Conservation (phyloP, 768 basidiomycete species). For the Boletus rubroflammeus region DNA sequence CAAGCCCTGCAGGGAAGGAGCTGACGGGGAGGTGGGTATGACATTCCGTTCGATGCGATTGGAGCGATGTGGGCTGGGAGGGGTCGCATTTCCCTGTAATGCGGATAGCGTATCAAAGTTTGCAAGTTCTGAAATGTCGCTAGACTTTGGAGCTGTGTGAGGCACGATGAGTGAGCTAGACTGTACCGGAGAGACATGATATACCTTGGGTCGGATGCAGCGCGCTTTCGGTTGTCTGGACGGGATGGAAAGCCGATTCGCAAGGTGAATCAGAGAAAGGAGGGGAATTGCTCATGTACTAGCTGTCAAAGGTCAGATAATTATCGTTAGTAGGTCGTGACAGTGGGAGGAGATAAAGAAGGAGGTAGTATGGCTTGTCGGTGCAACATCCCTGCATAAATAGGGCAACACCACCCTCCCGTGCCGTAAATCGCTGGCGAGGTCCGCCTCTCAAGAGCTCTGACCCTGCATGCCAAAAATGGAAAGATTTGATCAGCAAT, state of each 20-base stretch:
- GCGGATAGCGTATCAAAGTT: conserved; percentile 46
- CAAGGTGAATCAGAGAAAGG: conserved; percentile 20
- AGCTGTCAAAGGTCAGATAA: neutral
- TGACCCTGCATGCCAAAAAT: conserved; percentile 13
- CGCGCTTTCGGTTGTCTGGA: conserved; percentile 1
- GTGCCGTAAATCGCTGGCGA: too few species aligned
- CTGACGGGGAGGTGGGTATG: conserved; percentile 41
- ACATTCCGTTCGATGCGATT: conserved; percentile 33
- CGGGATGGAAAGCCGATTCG: conserved; percentile 1
- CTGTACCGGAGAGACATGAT: neutral
- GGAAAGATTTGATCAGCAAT: conserved; percentile 20
- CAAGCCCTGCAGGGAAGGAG: conserved; percentile 37
- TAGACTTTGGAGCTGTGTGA: conserved; percentile 5
- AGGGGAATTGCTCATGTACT: conserved; percentile 21
- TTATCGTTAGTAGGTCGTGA: conserved; percentile 13
- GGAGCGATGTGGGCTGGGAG: conserved; percentile 32
- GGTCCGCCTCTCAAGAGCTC: too few species aligned
- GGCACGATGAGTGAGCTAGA: neutral
- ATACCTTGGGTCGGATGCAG: conserved; percentile 11
- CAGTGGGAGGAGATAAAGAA: neutral
- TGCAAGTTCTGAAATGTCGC: conserved; percentile 29
- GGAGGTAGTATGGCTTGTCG: neutral
- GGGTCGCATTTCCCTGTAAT: conserved; percentile 34
- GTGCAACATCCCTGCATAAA: conserved; percentile 13
- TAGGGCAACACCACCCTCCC: neutral